These are phyloP conservation scores for Coccomyxa sp. DNA, from an alignment of 139 green algal genomes.

Conservation along the genomic window DNA sequence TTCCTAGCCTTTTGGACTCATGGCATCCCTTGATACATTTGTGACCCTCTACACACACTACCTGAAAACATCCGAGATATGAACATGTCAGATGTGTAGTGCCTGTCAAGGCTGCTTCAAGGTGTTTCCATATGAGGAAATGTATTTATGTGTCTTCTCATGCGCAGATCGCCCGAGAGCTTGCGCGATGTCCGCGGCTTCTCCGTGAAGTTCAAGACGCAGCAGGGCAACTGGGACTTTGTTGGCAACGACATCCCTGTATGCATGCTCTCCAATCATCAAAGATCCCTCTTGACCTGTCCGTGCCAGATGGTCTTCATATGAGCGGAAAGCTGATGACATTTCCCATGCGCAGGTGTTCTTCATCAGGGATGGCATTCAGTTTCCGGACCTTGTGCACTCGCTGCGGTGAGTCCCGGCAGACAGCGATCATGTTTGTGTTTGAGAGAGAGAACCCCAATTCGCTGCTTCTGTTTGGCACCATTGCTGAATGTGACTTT, in stretches of 20 bases:
- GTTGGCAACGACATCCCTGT: conserved; percentile 43
- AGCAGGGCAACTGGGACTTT: conserved; percentile 55
- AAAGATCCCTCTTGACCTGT: not conserved
- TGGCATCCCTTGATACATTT: too few species aligned
- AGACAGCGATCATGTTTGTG: too few species aligned
- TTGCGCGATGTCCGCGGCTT: conserved; percentile 63
- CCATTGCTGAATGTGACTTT: too few species aligned
- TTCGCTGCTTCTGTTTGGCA: too few species aligned
- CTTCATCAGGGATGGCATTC: conserved; percentile 70
- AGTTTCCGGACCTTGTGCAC: conserved; percentile 68
- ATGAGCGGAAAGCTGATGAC: not conserved
- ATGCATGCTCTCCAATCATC: not conserved
- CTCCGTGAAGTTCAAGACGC: conserved; percentile 65
- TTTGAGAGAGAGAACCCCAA: too few species aligned
- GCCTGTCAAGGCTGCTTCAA: too few species aligned
- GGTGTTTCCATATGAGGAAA: too few species aligned
- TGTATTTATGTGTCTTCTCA: too few species aligned
- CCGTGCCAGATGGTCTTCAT: not conserved
- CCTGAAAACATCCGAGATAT: too few species aligned
- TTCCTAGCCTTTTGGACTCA: too few species aligned
- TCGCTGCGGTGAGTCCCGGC: conserved; percentile 33
- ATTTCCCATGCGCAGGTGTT: conserved; percentile 34
- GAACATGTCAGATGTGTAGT: too few species aligned
- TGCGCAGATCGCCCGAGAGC: not conserved
- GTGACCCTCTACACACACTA: too few species aligned